Evolutionary conservation across 495 filamentous ascomycete genomes (phyloP), one percentile per base, ranked within the genome.

Genomic region (Geoglossum glabrum): DNA sequence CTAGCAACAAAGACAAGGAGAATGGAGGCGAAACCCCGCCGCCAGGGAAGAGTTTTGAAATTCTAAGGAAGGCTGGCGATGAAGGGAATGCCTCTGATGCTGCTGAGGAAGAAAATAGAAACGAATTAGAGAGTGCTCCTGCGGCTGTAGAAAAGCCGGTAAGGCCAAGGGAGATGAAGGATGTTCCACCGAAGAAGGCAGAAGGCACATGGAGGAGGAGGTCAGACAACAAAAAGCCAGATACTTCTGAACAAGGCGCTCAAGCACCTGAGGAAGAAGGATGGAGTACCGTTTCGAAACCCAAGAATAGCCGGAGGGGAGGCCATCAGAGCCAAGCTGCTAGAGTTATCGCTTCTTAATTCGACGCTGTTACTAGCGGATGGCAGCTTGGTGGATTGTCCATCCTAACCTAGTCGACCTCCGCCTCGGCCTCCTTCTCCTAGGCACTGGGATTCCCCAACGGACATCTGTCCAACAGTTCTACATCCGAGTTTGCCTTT

Each of bases 251-350:
- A 64, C 23, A 61, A n/a, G 49, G 45, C 21, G 60, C 59, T 27
- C 61, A 68, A 13, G 62, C 69, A 33, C 69, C 68, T 5, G 82
- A 86, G 58, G 81, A 82, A 26, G 85, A 87, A 62, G 83, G 84
- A 60, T 87, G 85, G 84, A 88, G 84, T 66, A 86, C 83, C 13
- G 84, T 89, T 47, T 68, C 72, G 61, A 70, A 73, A 64, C 68
- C 77, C 27, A 77, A 73, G 64, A 76, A 70, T 67, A 75, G 72
- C 66, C 73, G 75, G 57, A 74, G 75, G 27, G 62, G 59, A 57
- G 74, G 73, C 56, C 49, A 52, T 13, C 49, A 27, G 26, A 67
- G 64, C 26, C 69, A 69, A 64, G 62, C 66, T 60, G 68, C 73
- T 60, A 73, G 75, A 61, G 70, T 70, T 52, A 72, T 76, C 61